Conservation (phyloP, 331 rosid genomes). For the Quercus tomentella region DNA sequence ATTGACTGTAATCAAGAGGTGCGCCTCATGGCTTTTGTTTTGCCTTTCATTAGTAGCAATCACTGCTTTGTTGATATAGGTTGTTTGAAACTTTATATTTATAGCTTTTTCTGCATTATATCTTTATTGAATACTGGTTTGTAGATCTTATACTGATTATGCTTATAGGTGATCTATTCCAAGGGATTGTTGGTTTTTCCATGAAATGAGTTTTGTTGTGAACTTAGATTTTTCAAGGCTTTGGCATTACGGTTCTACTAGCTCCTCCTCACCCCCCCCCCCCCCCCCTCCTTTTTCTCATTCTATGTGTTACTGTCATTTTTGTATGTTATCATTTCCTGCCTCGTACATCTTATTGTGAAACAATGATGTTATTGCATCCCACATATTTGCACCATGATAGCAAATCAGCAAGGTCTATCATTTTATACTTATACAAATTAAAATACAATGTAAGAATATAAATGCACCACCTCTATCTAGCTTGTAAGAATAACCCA, state of each 20-base stretch:
- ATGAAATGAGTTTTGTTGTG: not conserved
- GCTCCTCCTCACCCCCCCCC: not conserved
- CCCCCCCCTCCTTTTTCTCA: no score
- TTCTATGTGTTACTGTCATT: not conserved
- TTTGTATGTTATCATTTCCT: not conserved
- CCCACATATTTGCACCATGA: not conserved
- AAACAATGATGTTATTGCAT: not conserved
- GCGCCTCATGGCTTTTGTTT: slow-evolving; percentile 20
- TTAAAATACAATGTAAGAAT: not conserved
- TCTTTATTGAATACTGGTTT: slow-evolving; percentile 20
- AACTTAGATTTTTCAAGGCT: not conserved
- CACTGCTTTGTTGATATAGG: not conserved
- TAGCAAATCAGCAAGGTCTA: not conserved
- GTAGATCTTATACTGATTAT: slow-evolving; percentile 39
- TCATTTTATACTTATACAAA: not conserved
- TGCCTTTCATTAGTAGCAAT: not conserved
- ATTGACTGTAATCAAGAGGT: slow-evolving; percentile 15
- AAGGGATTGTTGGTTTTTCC: not conserved
- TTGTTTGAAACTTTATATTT: slow-evolving; percentile 25
- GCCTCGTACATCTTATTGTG: not conserved
- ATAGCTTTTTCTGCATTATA: not conserved
- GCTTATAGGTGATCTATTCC: slow-evolving; percentile 14
- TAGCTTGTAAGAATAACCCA: not conserved
- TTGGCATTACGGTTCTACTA: not conserved
- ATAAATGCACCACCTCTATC: not conserved